Base-by-base conservation (phyloP, 2,329 filamentous ascomycete genomes). In the Zarea fungicola region DNA sequence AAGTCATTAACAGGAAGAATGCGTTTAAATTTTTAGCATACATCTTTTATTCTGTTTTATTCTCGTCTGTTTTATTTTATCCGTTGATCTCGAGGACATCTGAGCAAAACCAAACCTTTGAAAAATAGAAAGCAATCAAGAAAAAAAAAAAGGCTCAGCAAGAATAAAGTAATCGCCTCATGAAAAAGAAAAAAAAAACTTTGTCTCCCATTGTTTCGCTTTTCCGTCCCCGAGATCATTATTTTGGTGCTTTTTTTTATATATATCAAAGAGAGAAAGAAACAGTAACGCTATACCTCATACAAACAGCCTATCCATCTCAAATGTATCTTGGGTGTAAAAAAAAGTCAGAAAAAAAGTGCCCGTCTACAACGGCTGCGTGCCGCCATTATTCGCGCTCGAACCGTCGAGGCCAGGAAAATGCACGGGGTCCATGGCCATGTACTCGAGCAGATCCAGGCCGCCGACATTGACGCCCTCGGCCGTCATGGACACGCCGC, bases 381-480 rank as follows among this genome's bases (percentile, higher is more conserved):
- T 48, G 9, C 46, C 46, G 26, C 44, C 44, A 22, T 32, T 41
- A 6, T 14, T 31, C 9, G 25, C 44, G 8, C 28, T 14, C 10
- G 40, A 36, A 19, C 32, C 32, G 32, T 31, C 37, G 16, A 50
- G 6, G 13, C 13, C 7, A 13, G 71, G 65, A 39, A 72, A 73
- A 32, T 70, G 67, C 29, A 63, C 61, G 4, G 67, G 62, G 32
- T 80, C 81, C 75, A 84, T 80, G 7, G 79, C 77, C 80, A 85
- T 84, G 54, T 81, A 84, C 59, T 86, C 83, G 13, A 86, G 72
- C 56, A 86, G 60, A 59, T 86, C 83, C 26, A 85, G 70, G 1
- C 83, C 83, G 9, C 81, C 81, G 3, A 85, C 78, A 56, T 84
- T 84, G 42, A 85, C 77, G 23, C 81, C 81, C 55, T 85, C 81